Evolutionary conservation across 805 yeast species (phyloP), one percentile per base, ranked within the genome.

Genomic region (Saccharomycopsis sp.): DNA sequence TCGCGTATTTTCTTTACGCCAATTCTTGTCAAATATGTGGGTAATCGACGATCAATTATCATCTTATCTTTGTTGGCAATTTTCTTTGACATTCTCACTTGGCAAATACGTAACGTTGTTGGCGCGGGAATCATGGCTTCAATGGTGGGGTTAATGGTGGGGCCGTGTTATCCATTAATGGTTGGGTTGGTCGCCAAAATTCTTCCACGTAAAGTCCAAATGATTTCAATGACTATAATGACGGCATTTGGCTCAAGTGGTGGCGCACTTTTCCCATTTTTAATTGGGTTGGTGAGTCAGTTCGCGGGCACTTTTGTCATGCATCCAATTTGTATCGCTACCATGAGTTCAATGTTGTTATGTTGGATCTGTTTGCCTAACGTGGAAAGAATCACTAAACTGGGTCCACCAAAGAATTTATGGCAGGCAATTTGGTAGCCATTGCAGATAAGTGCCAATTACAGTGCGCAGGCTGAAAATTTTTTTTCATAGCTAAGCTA

Each of bases 231-330:
- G 52, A 72, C 78, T 1, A 63, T 75, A 36, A 68, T 67, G 59
- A 71, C 78, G 1, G 78, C 79, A 0, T 72, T 74, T 55, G 81
- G 81, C 0, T 67, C 75, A 6, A 65, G 74, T 17, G 81, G 81
- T 14, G 81, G 79, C n/a, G 76, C 79, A 2, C 54, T 74, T 3
- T 65, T 73, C 46, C 80, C 80, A 22, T 74, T 75, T 51, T 38
- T 73, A 13, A 72, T 74, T 13, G 81, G 81, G 29, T 56, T 75
- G 41, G 59, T 72, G 14, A 64, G 75, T 3, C 70, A 74, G 54
- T 58, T 47, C 39, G 56, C 55, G 3, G 77, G 78, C 2, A 65
- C 79, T 0, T 74, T 51, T 51, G 74, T 73, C 2, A 68, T 75
- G 26, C 65, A 73, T 59, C 79, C 81, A 3, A 59, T 70, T 19